Conservation (phyloP, 2,329 filamentous ascomycete genomes). For the Exophiala spinifera region DNA sequence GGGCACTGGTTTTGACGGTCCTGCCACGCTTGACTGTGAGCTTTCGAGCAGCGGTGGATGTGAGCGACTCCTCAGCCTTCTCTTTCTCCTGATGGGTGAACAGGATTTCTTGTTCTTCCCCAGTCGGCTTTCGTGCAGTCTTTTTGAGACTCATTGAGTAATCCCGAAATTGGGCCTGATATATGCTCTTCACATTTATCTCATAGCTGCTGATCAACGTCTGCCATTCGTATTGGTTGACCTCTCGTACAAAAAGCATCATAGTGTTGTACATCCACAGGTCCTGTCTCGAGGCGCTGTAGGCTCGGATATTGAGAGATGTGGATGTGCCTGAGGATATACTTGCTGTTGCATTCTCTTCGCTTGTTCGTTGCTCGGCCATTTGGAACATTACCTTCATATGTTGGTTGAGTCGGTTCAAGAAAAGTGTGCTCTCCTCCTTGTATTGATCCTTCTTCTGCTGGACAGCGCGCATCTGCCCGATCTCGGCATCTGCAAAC, state of each 20-base stretch:
- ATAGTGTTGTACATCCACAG: slow-evolving; percentile 87
- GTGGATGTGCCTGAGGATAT: slow-evolving; percentile 46
- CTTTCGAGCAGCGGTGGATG: slow-evolving; percentile 76
- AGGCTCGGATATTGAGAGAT: slow-evolving; percentile 68
- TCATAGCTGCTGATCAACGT: slow-evolving; percentile 77
- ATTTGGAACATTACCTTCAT: slow-evolving; percentile 77
- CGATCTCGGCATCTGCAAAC: slow-evolving; percentile 68
- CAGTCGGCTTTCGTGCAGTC: slow-evolving; percentile 68
- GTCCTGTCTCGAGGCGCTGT: slow-evolving; percentile 67
- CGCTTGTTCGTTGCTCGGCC: slow-evolving; percentile 67
- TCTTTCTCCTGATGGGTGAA: slow-evolving; percentile 91
- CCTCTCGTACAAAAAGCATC: slow-evolving; percentile 82
- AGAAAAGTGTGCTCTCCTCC: slow-evolving; percentile 70
- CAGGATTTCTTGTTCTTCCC: slow-evolving; percentile 78
- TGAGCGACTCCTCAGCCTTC: slow-evolving; percentile 63
- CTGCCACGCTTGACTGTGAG: slow-evolving; percentile 92
- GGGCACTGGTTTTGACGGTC: slow-evolving; percentile 55
- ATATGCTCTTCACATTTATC: slow-evolving; percentile 69
- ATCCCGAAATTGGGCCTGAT: slow-evolving; percentile 77
- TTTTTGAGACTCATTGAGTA: slow-evolving; percentile 76
- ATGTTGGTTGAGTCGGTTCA: slow-evolving; percentile 75
- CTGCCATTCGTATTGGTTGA: slow-evolving; percentile 79
- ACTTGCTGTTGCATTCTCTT: slow-evolving; percentile 49
- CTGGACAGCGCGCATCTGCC: slow-evolving; percentile 87
- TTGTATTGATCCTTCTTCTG: slow-evolving; percentile 92